These are phyloP conservation scores for Dentiscutata heterogama DNA, from an alignment of 371 early-diverging fungal species.

Conservation along the genomic window DNA sequence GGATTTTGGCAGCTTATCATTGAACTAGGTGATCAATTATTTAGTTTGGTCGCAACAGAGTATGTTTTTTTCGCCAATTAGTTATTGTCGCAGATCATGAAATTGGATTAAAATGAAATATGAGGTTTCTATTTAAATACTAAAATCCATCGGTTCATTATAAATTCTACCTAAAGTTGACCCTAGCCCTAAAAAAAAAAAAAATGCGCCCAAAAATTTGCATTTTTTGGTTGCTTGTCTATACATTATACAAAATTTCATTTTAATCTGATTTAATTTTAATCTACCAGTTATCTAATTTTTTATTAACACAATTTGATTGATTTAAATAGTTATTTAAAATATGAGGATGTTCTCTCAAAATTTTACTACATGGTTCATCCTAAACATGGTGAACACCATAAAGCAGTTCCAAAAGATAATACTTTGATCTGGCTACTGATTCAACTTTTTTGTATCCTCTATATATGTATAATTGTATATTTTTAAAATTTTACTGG, in stretches of 20 bases:
- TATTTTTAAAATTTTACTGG: slow-evolving; percentile 6
- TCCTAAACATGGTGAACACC: slow-evolving; percentile 56
- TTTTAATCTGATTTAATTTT: slow-evolving; percentile 45
- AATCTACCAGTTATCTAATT: not conserved
- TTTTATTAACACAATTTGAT: slow-evolving; percentile 3
- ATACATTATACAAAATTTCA: not conserved
- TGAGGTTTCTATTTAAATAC: no score
- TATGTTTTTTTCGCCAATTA: not conserved
- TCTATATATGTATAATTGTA: slow-evolving; percentile 41
- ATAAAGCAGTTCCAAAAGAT: slow-evolving; percentile 66
- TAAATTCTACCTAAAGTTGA: not conserved
- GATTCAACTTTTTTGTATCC: slow-evolving; percentile 75
- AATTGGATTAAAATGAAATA: no score
- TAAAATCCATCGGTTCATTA: no score
- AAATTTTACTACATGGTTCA: slow-evolving; percentile 73
- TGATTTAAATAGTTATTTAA: slow-evolving; percentile 58
- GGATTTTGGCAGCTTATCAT: slow-evolving; percentile 81
- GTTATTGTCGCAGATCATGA: no score
- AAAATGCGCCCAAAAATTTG: no score
- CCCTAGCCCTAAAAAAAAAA: no score
- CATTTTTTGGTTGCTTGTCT: not conserved
- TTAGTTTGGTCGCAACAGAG: slow-evolving; percentile 78
- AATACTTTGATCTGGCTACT: slow-evolving; percentile 81
- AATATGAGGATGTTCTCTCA: slow-evolving; percentile 73
- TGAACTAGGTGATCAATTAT: slow-evolving; percentile 83